Evolutionary conservation across 2,329 filamentous ascomycete genomes (phyloP), one percentile per base, ranked within the genome.

Genomic region (Eutypella sp.): DNA sequence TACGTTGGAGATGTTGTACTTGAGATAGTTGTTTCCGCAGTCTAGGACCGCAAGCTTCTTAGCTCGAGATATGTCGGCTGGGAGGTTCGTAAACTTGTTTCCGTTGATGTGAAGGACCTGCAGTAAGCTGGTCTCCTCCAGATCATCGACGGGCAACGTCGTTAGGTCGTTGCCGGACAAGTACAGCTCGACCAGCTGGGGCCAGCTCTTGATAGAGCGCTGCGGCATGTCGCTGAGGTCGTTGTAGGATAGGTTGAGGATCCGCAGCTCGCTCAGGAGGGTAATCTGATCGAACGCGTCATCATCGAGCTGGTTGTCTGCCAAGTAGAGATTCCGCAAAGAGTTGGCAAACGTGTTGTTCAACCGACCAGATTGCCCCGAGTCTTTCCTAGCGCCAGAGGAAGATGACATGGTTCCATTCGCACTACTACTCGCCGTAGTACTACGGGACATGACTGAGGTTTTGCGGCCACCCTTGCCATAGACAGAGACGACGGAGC

Each of bases 1-100:
- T 76, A 95, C 96, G 61, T 99, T 99, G 24, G 90, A 93, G 40
- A 99, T 95, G 63, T 99, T 99, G 77, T 99, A 99, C 67, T 97
- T 99, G 47, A 99, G 74, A 19, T 81, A 84, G 62, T 99, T 99
- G 74, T 88, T 96, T 49, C 91, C 92, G 51, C 95, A 95, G 67
- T 99, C 93, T 42, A 99, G 75, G 41, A 96, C 86, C 5, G 90
- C 85, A 22, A 99, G 78, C 66, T 93, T 93, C 68, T 90, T 88
- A 38, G 96, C 89, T 65, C 96, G 89, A 50, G 90, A 95, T 41
- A 99, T 84, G 63, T 99, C 93, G 8, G 93, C 93, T 2, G 93
- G 93, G 18, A 99, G 75, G 27, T 95, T 95, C 57, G 95, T 95
- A 63, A 99, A 99, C 63, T 95, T 93, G 71, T 99, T 99, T 63